phyloP scores from a whole-genome alignment of 2,329 filamentous ascomycete species.

The Plenodomus lindquistii region DNA sequence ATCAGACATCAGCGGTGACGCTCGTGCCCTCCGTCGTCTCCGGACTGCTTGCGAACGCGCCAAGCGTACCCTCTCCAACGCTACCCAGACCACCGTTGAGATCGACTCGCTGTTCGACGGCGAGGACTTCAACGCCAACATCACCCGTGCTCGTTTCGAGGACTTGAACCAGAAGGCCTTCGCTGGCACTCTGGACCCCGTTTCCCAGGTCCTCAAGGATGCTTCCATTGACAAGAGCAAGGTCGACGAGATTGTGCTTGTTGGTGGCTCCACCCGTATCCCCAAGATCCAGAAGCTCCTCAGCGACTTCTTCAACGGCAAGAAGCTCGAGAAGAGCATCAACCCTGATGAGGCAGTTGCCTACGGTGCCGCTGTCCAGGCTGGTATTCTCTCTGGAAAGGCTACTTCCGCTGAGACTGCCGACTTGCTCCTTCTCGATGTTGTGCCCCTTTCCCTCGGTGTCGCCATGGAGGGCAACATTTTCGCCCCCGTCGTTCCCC shows the following conservation, averaged over 20 bases:
- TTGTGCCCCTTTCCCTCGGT: constrained; percentile 94
- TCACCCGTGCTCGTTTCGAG: constrained; percentile 98
- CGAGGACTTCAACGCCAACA: constrained; percentile 94
- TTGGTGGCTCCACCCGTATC: constrained; percentile 98
- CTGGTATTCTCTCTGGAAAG: constrained; percentile 98
- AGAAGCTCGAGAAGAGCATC: constrained; percentile 99
- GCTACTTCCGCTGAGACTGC: constrained; percentile 92
- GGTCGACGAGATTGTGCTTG: constrained; percentile 98
- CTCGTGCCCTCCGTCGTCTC: constrained; percentile 92
- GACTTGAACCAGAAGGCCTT: constrained; percentile 97
- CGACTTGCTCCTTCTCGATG: constrained; percentile 93
- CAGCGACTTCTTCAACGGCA: constrained; percentile 98
- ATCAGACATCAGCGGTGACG: constrained; percentile 74
- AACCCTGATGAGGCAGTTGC: constrained; percentile 99
- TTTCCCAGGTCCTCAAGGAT: constrained; percentile 96
- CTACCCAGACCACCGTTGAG: constrained; percentile 95
- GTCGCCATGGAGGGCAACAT: constrained; percentile 99
- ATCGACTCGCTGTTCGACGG: constrained; percentile 98
- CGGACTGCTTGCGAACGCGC: constrained; percentile 98
- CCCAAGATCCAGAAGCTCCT: constrained; percentile 98
- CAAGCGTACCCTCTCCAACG: constrained; percentile 98
- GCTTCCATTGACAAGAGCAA: constrained; percentile 82
- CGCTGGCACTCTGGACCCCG: constrained; percentile 88
- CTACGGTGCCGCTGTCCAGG: constrained; percentile 98
- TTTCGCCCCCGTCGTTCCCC: constrained; percentile 87